Conservation (phyloP, 495 filamentous ascomycete species). For the Penicillium turbatum region DNA sequence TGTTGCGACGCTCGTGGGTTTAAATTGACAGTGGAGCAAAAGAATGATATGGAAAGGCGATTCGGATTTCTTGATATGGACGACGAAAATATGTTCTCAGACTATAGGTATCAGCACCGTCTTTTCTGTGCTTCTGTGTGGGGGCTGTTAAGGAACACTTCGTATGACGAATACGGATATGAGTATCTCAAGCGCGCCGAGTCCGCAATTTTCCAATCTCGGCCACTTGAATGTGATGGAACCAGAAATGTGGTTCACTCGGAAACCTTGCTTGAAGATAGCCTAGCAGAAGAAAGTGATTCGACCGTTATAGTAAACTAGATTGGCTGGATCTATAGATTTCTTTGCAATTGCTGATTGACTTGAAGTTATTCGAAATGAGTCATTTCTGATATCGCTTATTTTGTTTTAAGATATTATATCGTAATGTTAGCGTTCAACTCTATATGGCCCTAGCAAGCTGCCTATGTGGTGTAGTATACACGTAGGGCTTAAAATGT, state of each 20-base stretch:
- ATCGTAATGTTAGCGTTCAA: too few relatives aligned
- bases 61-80: conserved; percentile 1
- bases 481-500: too few relatives aligned
- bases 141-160: not conserved
- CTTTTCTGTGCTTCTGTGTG: conserved; percentile 1
- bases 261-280: not conserved
- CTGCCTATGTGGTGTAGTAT: too few relatives aligned
- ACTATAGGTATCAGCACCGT: not conserved
- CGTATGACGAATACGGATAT: not conserved
- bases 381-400: too few relatives aligned
- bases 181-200: not conserved
- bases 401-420: too few relatives aligned
- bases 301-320: too few relatives aligned
- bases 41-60: not conserved
- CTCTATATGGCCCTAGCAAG: too few relatives aligned
- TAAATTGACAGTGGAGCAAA: not conserved
- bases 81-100: not conserved
- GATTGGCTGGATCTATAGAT: too few relatives aligned
- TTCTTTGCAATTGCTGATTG: too few relatives aligned
- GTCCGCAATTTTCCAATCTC: not conserved
- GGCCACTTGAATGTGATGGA: not conserved
- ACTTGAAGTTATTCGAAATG: too few relatives aligned
- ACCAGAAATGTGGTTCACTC: not conserved
- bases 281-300: not conserved
- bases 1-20: conserved; percentile 3